A percentile compares a stretch with the other conserved stretches of the same genome.
These are phyloP conservation scores for Colletotrichum truncatum DNA, from an alignment of 2,329 filamentous ascomycete species.

Conservation along the genomic window DNA sequence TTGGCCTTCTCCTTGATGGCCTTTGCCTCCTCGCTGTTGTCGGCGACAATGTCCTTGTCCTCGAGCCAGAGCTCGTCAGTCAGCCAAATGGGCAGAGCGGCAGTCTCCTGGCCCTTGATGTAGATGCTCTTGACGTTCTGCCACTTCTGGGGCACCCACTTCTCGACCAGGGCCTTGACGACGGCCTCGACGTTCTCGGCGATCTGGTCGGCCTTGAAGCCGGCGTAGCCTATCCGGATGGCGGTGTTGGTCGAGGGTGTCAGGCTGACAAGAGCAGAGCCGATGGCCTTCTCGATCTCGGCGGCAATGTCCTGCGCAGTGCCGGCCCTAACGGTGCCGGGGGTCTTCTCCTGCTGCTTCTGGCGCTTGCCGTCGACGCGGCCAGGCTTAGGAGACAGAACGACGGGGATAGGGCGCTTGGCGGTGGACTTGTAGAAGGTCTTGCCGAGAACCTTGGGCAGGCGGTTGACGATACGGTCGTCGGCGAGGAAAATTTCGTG, in stretches of 20 bases:
- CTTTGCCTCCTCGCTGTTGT: constrained; percentile 59
- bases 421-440: constrained; percentile 85
- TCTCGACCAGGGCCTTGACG: constrained; percentile 74
- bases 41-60: constrained; percentile 76
- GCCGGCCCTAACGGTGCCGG: constrained; percentile 55
- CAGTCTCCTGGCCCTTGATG: constrained; percentile 90
- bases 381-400: constrained; percentile 69
- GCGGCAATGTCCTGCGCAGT: constrained; percentile 74
- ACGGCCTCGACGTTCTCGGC: constrained; percentile 84
- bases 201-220: constrained; percentile 79
- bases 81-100: constrained; percentile 92
- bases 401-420: constrained; percentile 89
- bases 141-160: constrained; percentile 88
- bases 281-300: constrained; percentile 82
- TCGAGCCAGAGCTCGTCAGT: constrained; percentile 92
- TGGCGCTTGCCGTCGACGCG: constrained; percentile 68
- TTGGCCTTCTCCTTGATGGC: constrained; percentile 61
- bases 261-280: constrained; percentile 82
- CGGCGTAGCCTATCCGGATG: constrained; percentile 80
- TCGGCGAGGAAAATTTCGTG: constrained; percentile 96
- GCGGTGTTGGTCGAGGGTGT: constrained; percentile 82
- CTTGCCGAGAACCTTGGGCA: constrained; percentile 78
- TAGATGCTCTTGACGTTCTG: constrained; percentile 85
- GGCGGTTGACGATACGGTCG: constrained; percentile 78
- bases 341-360: constrained; percentile 63